Percentiles rank a stretch among this genome's conserved stretches.
These are phyloP conservation scores for Xylaria bambusicola DNA, from an alignment of 495 filamentous ascomycete species.

Conservation along the genomic window DNA sequence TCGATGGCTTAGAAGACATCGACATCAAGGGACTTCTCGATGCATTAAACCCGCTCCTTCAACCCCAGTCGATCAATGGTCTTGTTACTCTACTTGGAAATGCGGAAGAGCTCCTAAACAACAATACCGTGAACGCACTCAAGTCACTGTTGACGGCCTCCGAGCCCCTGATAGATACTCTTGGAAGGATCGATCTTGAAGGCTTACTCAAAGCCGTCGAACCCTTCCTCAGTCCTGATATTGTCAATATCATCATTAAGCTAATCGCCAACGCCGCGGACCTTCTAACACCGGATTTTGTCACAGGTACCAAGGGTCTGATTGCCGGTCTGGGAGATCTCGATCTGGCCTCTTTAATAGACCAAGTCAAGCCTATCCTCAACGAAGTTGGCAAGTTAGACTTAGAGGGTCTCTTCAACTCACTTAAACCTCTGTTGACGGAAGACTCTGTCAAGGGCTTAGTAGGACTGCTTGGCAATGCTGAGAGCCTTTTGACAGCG, in stretches of 20 bases:
- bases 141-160: constrained; percentile 25
- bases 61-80: constrained; percentile 40
- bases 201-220: constrained; percentile 41
- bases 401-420: too few relatives aligned
- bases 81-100: constrained; percentile 44
- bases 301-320: constrained; percentile 43
- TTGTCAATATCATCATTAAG: constrained; percentile 44
- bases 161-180: constrained; percentile 26
- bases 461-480: constrained; percentile 31
- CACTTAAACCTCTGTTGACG: too few relatives aligned
- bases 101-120: constrained; percentile 44
- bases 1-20: constrained; percentile 29
- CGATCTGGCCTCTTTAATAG: constrained; percentile 24
- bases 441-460: too few relatives aligned
- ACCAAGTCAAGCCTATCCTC: constrained; percentile 24
- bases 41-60: constrained; percentile 35
- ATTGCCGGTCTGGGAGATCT: constrained; percentile 30
- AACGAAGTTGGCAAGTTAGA: too few relatives aligned
- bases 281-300: constrained; percentile 42
- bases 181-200: constrained; percentile 44
- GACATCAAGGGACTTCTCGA: constrained; percentile 30
- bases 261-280: constrained; percentile 45
- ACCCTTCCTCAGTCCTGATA: constrained; percentile 43
- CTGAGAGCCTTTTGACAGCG: constrained; percentile 38
- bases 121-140: constrained; percentile 47